Percentiles rank a stretch among this genome's conserved stretches.
Conservation (phyloP, 345 rosid species). For the Eucalyptus virginea region DNA sequence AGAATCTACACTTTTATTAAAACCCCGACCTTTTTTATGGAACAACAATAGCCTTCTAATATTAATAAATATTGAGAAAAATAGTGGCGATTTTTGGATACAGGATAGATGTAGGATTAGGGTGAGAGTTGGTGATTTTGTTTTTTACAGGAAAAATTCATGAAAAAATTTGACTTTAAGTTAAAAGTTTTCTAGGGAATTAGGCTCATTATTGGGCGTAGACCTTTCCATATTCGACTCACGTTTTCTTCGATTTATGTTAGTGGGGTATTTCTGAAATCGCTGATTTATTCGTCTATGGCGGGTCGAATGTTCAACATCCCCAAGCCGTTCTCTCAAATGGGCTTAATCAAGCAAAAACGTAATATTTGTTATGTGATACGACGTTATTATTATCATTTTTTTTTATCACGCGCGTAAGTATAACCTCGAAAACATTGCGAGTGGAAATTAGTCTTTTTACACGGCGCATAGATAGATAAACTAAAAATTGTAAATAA, state of each 20-base stretch:
- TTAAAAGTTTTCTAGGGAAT: background rate
- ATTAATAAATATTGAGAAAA: background rate
- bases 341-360: background rate
- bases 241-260: background rate
- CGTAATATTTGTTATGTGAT: background rate
- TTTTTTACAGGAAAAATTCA: no score
- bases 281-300: background rate
- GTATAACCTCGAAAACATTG: background rate
- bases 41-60: background rate
- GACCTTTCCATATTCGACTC: background rate
- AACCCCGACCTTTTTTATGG: background rate
- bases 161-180: background rate
- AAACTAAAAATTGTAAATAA: background rate
- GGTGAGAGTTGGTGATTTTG: background rate
- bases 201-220: background rate
- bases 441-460: background rate
- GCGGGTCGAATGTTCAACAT: background rate
- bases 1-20: accelerated
- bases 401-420: background rate
- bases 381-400: background rate
- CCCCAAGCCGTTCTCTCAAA: background rate
- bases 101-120: accelerated
- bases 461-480: background rate
- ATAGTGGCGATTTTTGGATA: background rate
- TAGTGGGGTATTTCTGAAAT: background rate